Conservation (phyloP, 2,329 filamentous ascomycete genomes). For the Neofusicoccum umdonicola region DNA sequence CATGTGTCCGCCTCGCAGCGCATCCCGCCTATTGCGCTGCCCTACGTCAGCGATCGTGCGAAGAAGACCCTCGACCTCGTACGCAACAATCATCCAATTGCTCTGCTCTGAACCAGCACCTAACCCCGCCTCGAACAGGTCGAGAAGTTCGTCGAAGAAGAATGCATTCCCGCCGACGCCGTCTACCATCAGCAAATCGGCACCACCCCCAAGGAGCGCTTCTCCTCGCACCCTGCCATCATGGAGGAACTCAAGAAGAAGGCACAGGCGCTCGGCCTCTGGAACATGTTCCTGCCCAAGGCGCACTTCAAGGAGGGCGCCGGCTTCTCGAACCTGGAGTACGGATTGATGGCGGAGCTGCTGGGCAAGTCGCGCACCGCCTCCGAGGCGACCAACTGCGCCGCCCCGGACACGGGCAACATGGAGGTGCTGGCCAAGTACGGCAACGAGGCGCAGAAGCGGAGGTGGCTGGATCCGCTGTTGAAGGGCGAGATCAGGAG, state of each 20-base stretch:
- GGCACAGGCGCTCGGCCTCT: slow-evolving; percentile 79
- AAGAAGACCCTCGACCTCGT: slow-evolving; percentile 78
- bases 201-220: slow-evolving; percentile 66
- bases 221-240: slow-evolving; percentile 74
- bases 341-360: slow-evolving; percentile 95
- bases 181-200: slow-evolving; percentile 79
- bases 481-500: slow-evolving; percentile 83
- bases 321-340: slow-evolving; percentile 93
- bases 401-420: slow-evolving; percentile 89
- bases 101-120: slow-evolving; percentile 34
- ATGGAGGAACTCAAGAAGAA: slow-evolving; percentile 87
- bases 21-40: slow-evolving; percentile 58
- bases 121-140: slow-evolving; percentile 54
- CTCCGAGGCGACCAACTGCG: slow-evolving; percentile 73
- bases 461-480: slow-evolving; percentile 75
- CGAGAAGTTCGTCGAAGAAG: slow-evolving; percentile 94
- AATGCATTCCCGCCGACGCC: slow-evolving; percentile 73
- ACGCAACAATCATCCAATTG: slow-evolving; percentile 23
- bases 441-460: slow-evolving; percentile 80
- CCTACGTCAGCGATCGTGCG: slow-evolving; percentile 77
- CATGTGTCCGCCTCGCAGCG: slow-evolving; percentile 50
- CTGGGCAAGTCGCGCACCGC: slow-evolving; percentile 82
- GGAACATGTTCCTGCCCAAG: slow-evolving; percentile 98
- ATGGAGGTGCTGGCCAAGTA: slow-evolving; percentile 96
- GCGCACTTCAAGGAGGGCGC: slow-evolving; percentile 94